Evolutionary conservation across 257 asterid species (phyloP).

Genomic region (Rauvolfia tetraphylla): DNA sequence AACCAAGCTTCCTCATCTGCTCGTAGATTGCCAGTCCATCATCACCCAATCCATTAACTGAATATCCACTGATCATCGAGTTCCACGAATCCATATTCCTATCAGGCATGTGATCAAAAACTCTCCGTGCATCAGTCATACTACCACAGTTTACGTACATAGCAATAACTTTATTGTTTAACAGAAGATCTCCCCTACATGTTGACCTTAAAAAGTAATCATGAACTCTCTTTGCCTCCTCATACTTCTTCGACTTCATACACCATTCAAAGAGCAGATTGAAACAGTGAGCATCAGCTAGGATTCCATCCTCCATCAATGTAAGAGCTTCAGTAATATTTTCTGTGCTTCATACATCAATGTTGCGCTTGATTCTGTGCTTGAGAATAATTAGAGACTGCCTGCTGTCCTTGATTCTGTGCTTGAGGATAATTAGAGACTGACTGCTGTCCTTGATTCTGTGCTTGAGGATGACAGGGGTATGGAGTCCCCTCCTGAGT

Average conservation of each 20-base stretch:
- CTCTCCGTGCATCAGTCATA: slow-evolving; percentile 83
- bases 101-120: slow-evolving; percentile 90
- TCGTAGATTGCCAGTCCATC: slow-evolving; percentile 85
- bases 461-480: slow-evolving; percentile 26
- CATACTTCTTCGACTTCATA: slow-evolving; percentile 65
- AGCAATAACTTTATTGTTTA: slow-evolving; percentile 68
- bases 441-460: slow-evolving; percentile 35
- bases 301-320: slow-evolving; percentile 68
- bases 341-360: no score
- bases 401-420: slow-evolving; percentile 34
- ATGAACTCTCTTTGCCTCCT: slow-evolving; percentile 86
- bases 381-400: slow-evolving; percentile 20
- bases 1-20: slow-evolving; percentile 64
- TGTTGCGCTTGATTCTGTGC: slow-evolving; percentile 36
- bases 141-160: slow-evolving; percentile 86
- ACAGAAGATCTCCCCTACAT: slow-evolving; percentile 54
- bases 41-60: slow-evolving; percentile 76
- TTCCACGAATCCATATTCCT: slow-evolving; percentile 90
- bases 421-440: slow-evolving; percentile 28
- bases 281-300: slow-evolving; percentile 64
- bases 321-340: slow-evolving; percentile 79
- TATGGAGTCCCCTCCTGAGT: slow-evolving; percentile 1
- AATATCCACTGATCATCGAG: slow-evolving; percentile 78
- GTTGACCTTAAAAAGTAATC: slow-evolving; percentile 81
- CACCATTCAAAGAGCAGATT: slow-evolving; percentile 61